A percentile compares a stretch with the other conserved stretches of the same genome.
Conservation (phyloP, 164 flowering plant genomes). For the Aristolochia contorta region DNA sequence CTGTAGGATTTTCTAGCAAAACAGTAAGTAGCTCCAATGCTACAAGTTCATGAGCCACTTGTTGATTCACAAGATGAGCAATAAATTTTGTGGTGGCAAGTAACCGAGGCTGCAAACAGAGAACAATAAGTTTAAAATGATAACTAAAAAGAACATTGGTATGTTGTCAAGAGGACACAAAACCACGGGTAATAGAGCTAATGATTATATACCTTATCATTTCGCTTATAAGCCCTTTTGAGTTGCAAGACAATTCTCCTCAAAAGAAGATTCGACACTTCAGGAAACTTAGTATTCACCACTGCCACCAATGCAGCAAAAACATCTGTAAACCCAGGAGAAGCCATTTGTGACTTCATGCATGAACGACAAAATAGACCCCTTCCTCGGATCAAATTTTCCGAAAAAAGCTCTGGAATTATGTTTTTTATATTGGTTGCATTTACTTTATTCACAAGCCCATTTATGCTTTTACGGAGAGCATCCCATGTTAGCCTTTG, state of each 20-base stretch:
- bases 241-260: constrained; percentile 82
- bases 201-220: constrained; percentile 57
- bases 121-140: too few relatives aligned
- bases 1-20: constrained; percentile 72
- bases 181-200: too few relatives aligned
- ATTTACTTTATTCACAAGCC: constrained; percentile 91
- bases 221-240: constrained; percentile 90
- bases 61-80: constrained; percentile 94
- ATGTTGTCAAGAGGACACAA: too few relatives aligned
- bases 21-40: constrained; percentile 83
- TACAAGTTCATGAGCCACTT: constrained; percentile 86
- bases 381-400: constrained; percentile 83
- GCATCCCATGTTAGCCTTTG: constrained; percentile 98
- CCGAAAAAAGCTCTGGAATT: constrained; percentile 77
- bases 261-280: constrained; percentile 76
- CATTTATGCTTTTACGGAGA: constrained; percentile 85
- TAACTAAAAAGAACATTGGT: too few relatives aligned
- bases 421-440: constrained; percentile 82
- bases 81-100: constrained; percentile 86
- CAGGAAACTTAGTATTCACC: constrained; percentile 89
- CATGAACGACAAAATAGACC: constrained; percentile 92
- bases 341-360: constrained; percentile 97
- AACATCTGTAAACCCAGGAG: constrained; percentile 87
- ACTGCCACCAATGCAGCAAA: constrained; percentile 92
- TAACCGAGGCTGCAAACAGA: constrained; percentile 52